phyloP scores from a whole-genome alignment of 139 green algal species.

The Zygnema circumcarinatum region DNA sequence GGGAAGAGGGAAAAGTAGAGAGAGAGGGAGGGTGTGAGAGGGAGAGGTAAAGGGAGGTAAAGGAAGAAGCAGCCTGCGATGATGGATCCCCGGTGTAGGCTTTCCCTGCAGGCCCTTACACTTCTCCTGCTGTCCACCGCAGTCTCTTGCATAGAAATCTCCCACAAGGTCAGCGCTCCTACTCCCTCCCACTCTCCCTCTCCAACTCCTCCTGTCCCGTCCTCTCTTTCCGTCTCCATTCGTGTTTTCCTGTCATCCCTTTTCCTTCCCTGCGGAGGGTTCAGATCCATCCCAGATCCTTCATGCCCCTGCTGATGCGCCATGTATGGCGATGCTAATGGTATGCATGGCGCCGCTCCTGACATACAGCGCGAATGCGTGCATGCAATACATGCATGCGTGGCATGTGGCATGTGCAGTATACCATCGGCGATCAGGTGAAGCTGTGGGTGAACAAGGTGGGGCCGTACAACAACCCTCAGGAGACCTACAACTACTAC shows the following conservation, averaged over 20 bases:
- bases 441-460: conserved; percentile 97
- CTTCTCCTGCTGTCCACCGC: no score
- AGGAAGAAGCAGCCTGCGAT: no score
- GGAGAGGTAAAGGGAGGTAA: no score
- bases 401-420: conserved; percentile 69
- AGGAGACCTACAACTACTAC: conserved; percentile 99
- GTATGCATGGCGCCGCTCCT: neutral
- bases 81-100: no score
- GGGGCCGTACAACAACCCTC: conserved; percentile 94
- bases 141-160: no score
- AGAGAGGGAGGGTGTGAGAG: no score
- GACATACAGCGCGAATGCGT: conserved; percentile 2
- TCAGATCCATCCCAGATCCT: no score
- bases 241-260: no score
- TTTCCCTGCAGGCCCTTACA: no score
- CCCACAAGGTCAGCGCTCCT: no score
- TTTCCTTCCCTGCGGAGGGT: conserved; percentile 1
- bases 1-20: no score
- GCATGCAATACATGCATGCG: neutral
- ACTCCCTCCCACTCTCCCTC: neutral
- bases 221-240: no score
- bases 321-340: neutral
- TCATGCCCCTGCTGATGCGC: neutral
- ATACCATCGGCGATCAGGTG: conserved; percentile 74
- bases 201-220: conserved; percentile 6